Base-by-base conservation (phyloP, 2,329 filamentous ascomycete genomes). In the Metarhizium rileyi region DNA sequence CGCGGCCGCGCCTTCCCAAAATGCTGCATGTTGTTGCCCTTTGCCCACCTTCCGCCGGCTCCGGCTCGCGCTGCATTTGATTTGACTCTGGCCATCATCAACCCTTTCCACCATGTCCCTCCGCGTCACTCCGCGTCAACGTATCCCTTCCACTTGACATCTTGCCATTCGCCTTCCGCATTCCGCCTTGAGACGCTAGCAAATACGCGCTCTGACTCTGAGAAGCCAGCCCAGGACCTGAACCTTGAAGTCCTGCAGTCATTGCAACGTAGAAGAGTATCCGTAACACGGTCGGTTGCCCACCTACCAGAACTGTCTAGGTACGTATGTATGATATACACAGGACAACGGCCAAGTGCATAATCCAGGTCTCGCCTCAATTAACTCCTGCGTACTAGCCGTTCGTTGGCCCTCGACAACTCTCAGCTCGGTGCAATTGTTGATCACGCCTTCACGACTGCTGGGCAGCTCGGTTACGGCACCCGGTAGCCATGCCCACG, bases 1-100 rank as follows among this genome's bases (percentile, higher is more conserved):
- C 38, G 22, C n/a, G n/a, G n/a, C 48, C 33, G 43, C 43, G 33
- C 44, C 44, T 46, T 46, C 44, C 42, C 28, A 44, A 44, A 28
- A 10, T 14, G 12, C 9, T 20, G 9, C 42, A 7, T n/a, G 5
- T 38, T 38, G 30, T 33, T 33, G 30, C 30, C 12, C 30, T 33
- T 33, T 14, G n/a, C n/a, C n/a, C n/a, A n/a, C 30, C 30, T 33
- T 33, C 30, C 16, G 30, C 10, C 16, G 10, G 30, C 12, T 3
- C 30, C 30, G 30, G 30, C 30, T 16, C 16, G 5, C 16, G 30
- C 30, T 33, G 16, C 30, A 33, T 33, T 14, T 33, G 35, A 33
- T 33, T 14, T 33, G 35, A n/a, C 35, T n/a, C 16, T 38, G 35
- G 16, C 30, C 30, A 28, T 16, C 14, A 36, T n/a, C n/a, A n/a